Evolutionary conservation across 2,329 filamentous ascomycete species (phyloP).

Genomic region (Verticillium tricorpus): DNA sequence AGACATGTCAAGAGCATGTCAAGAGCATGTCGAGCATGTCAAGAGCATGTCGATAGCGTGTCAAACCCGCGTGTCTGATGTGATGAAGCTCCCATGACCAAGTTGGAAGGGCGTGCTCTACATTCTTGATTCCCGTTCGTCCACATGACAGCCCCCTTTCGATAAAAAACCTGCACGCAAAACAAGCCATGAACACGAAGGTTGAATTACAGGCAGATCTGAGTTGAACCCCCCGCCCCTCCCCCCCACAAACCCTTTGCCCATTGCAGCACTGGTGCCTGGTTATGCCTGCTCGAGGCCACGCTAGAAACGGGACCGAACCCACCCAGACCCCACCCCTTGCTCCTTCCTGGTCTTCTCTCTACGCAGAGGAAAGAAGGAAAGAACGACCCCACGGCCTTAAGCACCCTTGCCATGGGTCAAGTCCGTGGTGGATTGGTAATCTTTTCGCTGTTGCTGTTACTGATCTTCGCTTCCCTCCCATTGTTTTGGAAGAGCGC

Average conservation of each 20-base stretch:
- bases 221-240: neutral
- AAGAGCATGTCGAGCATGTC: too few species aligned
- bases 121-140: too few species aligned
- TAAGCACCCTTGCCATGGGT: neutral
- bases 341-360: neutral
- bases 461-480: neutral
- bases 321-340: neutral
- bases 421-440: neutral
- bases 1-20: too few species aligned
- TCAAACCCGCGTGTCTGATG: neutral
- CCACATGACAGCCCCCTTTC: too few species aligned
- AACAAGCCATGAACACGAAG: neutral
- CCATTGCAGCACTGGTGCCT: neutral
- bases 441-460: neutral
- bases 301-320: neutral
- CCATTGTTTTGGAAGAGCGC: neutral
- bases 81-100: too few species aligned
- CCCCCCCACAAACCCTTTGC: neutral
- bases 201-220: neutral
- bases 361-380: neutral
- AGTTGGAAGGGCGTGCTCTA: too few species aligned
- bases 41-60: neutral
- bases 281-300: neutral
- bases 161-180: neutral
- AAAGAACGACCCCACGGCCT: neutral